Conservation (phyloP, 1,139 yeast genomes). For the Candida neerlandica region DNA sequence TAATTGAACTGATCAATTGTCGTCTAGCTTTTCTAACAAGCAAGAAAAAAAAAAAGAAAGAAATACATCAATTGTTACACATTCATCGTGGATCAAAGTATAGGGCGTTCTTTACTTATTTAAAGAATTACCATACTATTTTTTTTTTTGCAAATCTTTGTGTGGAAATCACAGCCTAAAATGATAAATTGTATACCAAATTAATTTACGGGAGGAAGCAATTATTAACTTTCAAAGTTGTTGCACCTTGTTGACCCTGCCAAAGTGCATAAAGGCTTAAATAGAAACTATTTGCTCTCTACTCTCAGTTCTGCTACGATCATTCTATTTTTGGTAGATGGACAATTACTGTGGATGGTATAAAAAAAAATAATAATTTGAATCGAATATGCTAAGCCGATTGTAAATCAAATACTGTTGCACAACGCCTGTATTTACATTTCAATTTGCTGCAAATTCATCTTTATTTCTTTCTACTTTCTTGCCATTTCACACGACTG, state of each 20-base stretch:
- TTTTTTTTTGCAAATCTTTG: background rate
- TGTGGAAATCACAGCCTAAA: no score
- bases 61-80: background rate
- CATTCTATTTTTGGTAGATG: background rate
- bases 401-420: slow-evolving; percentile 2
- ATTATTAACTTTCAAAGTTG: no score
- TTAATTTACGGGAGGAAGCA: background rate
- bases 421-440: slow-evolving; percentile 3
- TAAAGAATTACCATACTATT: background rate
- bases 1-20: background rate
- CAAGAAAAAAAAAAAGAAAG: background rate
- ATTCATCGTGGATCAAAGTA: slow-evolving; percentile 1
- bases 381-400: background rate
- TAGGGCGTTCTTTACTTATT: background rate
- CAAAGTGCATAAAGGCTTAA: background rate
- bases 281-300: background rate
- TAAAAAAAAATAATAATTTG: background rate
- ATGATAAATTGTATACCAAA: no score
- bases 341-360: background rate
- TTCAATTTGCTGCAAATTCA: slow-evolving; percentile 5
- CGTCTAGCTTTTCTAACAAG: background rate
- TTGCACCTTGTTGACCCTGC: background rate
- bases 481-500: background rate
- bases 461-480: background rate
- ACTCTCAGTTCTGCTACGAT: background rate